Percentiles rank a stretch among this genome's conserved stretches.
Evolutionary conservation across 2,329 filamentous ascomycete genomes (phyloP).

Genomic region (Fusarium sororula): DNA sequence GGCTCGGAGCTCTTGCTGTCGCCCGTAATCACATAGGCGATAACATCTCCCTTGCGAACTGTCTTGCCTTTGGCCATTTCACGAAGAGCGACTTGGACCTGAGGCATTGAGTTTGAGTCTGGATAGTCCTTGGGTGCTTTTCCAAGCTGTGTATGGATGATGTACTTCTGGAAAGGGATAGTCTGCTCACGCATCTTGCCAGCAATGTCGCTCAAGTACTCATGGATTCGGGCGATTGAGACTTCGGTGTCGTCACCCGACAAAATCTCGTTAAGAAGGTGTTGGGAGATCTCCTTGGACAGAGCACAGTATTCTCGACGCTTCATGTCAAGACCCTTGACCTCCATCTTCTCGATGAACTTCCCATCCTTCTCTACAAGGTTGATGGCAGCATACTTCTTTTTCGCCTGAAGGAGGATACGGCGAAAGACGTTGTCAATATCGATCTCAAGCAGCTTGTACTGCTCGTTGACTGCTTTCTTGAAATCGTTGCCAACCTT

Average conservation of each 20-base stretch:
- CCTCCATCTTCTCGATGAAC: slow-evolving; percentile 92
- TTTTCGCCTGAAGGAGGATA: slow-evolving; percentile 94
- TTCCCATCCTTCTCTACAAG: slow-evolving; percentile 89
- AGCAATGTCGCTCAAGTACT: slow-evolving; percentile 87
- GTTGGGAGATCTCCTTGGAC: slow-evolving; percentile 92
- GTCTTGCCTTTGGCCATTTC: slow-evolving; percentile 87
- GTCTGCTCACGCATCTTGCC: slow-evolving; percentile 84
- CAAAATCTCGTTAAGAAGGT: slow-evolving; percentile 91
- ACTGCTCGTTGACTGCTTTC: slow-evolving; percentile 90
- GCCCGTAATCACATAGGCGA: slow-evolving; percentile 92
- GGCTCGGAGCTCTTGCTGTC: slow-evolving; percentile 72
- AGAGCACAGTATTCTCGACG: slow-evolving; percentile 95
- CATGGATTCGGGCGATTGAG: slow-evolving; percentile 89
- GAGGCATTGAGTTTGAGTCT: slow-evolving; percentile 93
- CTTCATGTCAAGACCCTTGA: slow-evolving; percentile 98
- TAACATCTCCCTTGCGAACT: slow-evolving; percentile 93
- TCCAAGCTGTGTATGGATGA: slow-evolving; percentile 96
- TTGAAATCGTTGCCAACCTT: slow-evolving; percentile 96
- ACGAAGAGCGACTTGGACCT: slow-evolving; percentile 92
- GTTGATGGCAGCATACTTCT: slow-evolving; percentile 98
- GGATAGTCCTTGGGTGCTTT: slow-evolving; percentile 94
- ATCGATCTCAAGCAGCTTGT: slow-evolving; percentile 93
- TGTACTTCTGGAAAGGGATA: slow-evolving; percentile 86
- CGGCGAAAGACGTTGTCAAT: slow-evolving; percentile 97
- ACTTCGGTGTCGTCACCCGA: slow-evolving; percentile 92